A percentile compares a stretch with the other conserved stretches of the same genome.
phyloP scores from a whole-genome alignment of 352 stramenopile species.

The Phytophthora meadii region DNA sequence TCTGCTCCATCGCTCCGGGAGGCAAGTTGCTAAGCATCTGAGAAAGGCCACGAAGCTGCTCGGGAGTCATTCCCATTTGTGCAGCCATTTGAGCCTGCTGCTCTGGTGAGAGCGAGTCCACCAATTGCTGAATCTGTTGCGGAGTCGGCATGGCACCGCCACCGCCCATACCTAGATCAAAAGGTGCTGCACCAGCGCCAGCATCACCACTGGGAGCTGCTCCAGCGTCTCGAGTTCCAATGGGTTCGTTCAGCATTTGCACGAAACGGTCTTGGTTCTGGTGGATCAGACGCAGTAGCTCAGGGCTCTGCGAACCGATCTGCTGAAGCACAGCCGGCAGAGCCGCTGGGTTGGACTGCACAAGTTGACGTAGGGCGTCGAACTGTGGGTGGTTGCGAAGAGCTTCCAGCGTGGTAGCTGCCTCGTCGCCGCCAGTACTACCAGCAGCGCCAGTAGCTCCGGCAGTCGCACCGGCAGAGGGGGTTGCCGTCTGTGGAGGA shows the following conservation, averaged over 20 bases:
- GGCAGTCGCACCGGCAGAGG: constrained; percentile 11
- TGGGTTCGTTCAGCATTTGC: constrained; percentile 89
- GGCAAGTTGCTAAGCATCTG: constrained; percentile 89
- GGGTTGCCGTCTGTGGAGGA: constrained; percentile 30
- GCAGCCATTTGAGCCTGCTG: constrained; percentile 83
- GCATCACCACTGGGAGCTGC: constrained; percentile 31
- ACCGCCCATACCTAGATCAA: constrained; percentile 56
- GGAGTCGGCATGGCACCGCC: constrained; percentile 71
- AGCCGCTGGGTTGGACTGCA: constrained; percentile 85
- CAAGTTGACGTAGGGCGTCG: constrained; percentile 77
- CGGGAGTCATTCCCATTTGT: constrained; percentile 87
- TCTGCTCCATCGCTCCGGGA: constrained; percentile 85
- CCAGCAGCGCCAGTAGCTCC: constrained; percentile 19
- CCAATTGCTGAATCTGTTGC: constrained; percentile 86
- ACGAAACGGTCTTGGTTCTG: constrained; percentile 90
- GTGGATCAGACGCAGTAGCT: constrained; percentile 86
- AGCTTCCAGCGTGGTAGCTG: constrained; percentile 67
- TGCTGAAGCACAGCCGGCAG: constrained; percentile 85
- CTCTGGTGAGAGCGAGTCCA: constrained; percentile 78
- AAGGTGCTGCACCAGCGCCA: constrained; percentile 48
- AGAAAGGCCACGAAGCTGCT: constrained; percentile 85
- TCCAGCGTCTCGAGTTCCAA: constrained; percentile 55
- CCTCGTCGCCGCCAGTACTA: constrained; percentile 21
- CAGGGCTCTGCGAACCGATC: constrained; percentile 84
- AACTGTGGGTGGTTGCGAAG: constrained; percentile 89